Evolutionary conservation across 768 basidiomycete genomes (phyloP), one percentile per base, ranked within the genome.

Genomic region (Hygrocybe coccinea): DNA sequence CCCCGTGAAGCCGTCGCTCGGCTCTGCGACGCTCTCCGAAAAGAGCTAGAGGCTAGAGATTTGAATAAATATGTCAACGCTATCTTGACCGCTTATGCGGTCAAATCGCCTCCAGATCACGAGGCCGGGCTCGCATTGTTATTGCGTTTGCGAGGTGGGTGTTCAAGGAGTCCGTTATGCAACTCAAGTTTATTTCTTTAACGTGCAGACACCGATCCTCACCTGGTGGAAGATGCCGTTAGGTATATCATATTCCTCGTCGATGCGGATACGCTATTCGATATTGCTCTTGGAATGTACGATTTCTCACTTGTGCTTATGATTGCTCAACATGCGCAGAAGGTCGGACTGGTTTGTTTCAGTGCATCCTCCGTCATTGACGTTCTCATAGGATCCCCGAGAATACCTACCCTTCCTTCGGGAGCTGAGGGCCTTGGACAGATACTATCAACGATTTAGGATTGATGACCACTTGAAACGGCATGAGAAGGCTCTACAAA

Each of bases 171-270:
- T 51, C 45, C 25, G 45, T 36, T 52, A 24, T 59, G n/a, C 55
- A 22, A 56, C 44, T 51, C 34, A 29, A 17, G 22, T 46, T 54
- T 38, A 76, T 74, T 49, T 50, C 5, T 39, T 58, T 36, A 43
- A 24, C 7, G 25, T 38, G 33, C 37, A 86, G 67, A 79, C 25
- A 72, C 76, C 8, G 79, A 91, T 59, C 83, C 89, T 0, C 78
- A 83, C 24, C 69, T 93, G 2, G 91, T 97, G 12, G 95, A 99
- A 65, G 95, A 97, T 56, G 97, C 97, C 5, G 89, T 98, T 64
- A 97, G 95, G 67, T 99, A 98, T 65, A 87, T 98, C 67, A 97
- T 98, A 68, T 99, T 98, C 78, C 81, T 99, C 33, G 91, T 93
- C 17, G 92, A 98, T 61, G 93, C 93, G 0, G 84, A 98, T 63